Evolutionary conservation across 768 basidiomycete species (phyloP), one percentile per base, ranked within the genome.

Genomic region (Lanmaoa rubissima): DNA sequence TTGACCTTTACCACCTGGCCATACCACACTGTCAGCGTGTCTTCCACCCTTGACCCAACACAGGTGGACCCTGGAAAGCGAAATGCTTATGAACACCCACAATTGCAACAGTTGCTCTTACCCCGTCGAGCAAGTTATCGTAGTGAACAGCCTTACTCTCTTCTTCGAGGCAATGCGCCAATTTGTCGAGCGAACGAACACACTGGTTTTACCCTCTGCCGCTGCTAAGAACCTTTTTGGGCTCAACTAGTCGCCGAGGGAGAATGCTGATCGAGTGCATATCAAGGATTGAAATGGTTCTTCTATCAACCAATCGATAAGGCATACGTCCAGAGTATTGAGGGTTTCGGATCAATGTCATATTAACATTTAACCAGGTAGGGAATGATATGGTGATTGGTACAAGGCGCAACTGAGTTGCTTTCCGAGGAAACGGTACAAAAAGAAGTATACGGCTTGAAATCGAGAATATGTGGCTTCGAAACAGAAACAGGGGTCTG

Each of bases 11-110:
- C 21, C 45, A 31, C 44, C 49, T 12, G 14, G n/a, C 16, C 41
- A 31, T 38, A 12, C 34, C n/a, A 9, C 34, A 47, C n/a, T 16
- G 16, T 71, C 21, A 60, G 39, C 75, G 76, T 77, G 6, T 68
- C 72, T 56, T 75, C 68, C 26, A 66, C 67, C 57, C 79, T 59
- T 55, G 54, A 53, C 63, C 63, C 57, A 67, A 48, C 38, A 26
- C n/a, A 46, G 40, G 35, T 51, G 8, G 21, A 7, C 58, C 40
- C 21, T 24, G 21, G 21, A 36, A 60, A 31, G 21, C 17, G n/a
- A 54, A 56, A 61, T 43, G 34, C 31, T 28, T 26, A 13, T 14
- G 8, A 34, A 26, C 40, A 24, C 9, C 50, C 43, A 11, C 42
- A 48, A 6, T n/a, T 48, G 41, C 9, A 13, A 26, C 34, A 45